Evolutionary conservation across 768 basidiomycete genomes (phyloP), one percentile per base, ranked within the genome.

Genomic region (Xerocomus potaroensis): DNA sequence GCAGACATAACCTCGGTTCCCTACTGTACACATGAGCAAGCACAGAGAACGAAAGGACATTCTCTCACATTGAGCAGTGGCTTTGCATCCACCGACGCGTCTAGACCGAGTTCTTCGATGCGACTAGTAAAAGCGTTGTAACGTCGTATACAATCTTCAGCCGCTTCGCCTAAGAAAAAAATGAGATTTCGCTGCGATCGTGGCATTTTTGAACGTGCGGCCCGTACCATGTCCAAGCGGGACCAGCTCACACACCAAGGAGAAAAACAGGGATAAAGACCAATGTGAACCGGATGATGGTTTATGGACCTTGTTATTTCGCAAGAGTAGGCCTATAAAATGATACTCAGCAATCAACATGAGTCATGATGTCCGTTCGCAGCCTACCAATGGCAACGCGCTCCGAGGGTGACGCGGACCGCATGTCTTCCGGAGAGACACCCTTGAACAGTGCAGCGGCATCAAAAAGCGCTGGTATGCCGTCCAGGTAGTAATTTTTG

Each of bases 401-500:
- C 51, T 81, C 75, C 31, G 76, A 73, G 6, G 70, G 64, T 7
- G 56, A 49, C 41, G 60, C 62, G 39, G 74, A 73, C 44, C 56
- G 68, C 18, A 63, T 61, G 29, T 61, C 55, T 32, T 61, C 59
- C 32, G 71, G 55, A 4, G 66, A 61, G 19, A 65, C 39, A 14
- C 57, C 57, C 41, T 59, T 58, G 14, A 84, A 49, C 14, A 79
- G 43, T 8, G 60, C 43, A 0, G 76, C 70, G 6, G 82, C 83
- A 14, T 68, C 61, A 60, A 83, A 91, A 3, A 87, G 72, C 1
- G 72, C 66, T 3, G 86, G 87, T 35, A 88, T 78, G 16, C 87
- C 91, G 58, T 86, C 87, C 15, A 87, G 66, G 52, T 80, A 89
- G 58, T 88, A 83, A 51, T 85, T 80, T 56, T 87, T 84, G 16